Evolutionary conservation across 306 rosid genomes (phyloP), one percentile per base, ranked within the genome.

Genomic region (Medicago truncatula): DNA sequence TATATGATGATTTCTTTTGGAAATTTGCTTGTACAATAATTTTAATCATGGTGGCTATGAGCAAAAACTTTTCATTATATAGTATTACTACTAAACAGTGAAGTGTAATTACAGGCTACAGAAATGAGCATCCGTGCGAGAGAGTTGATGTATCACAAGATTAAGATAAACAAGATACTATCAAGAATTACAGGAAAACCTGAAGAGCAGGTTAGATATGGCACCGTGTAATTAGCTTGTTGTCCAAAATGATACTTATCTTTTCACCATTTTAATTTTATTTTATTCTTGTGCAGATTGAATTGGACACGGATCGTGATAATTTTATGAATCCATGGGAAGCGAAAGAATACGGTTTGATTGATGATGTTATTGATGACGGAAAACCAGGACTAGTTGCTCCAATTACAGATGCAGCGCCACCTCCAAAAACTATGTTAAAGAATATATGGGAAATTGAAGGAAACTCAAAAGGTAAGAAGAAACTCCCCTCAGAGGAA

Each of bases 371-470:
- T 58, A 86, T 95, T 12, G 99, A 92, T 80, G 97, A 92, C 74
- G 97, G 96, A 74, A 95, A 92, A 69, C 99, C 92, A 31, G 99
- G 99, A 72, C 84, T 92, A 73, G 76, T 95, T 78, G 99, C 99
- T 23, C 99, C 97, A 9, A 68, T 64, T 50, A 89, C 74, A 67
- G 97, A 95, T 54, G 71, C 87, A 38, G 25, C 86, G 43, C 80
- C 97, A n/a, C 99, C 97, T 8, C 97, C 97, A 0, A 85, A 77
- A 84, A 87, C 96, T 47, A 80, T 80, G 63, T 81, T 88, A 2
- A 85, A 80, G 92, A 85, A 84, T 60, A 67, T 18, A 44, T 89
- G 93, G 96, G 88, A 88, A 64, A 50, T 88, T 11, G 91, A 87
- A 83, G 93, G 89, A 21, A 70, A 76, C 69, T 67, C 78, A 67